These are phyloP conservation scores for Primulina eburnea DNA, from an alignment of 257 asterid genomes.

Conservation along the genomic window DNA sequence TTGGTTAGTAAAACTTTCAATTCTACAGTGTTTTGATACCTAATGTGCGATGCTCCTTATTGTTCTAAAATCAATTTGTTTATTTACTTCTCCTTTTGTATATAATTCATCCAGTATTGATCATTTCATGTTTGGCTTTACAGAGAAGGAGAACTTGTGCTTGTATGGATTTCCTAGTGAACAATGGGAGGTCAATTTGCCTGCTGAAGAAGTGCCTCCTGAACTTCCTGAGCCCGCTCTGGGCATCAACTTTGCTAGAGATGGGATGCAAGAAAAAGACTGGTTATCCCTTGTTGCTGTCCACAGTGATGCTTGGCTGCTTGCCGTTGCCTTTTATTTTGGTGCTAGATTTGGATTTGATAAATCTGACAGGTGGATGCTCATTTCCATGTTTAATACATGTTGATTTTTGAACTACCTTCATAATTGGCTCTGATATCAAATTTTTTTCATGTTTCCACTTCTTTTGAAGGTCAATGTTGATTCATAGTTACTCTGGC, in stretches of 20 bases:
- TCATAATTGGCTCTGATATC: not conserved
- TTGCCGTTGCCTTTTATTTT: conserved; percentile 52
- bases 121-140: conserved; percentile 17
- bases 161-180: conserved; percentile 56
- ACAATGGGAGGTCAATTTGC: conserved; percentile 65
- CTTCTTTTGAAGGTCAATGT: not conserved
- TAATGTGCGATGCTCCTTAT: not conserved
- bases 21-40: not conserved
- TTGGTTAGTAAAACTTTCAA: not conserved
- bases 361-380: conserved; percentile 47
- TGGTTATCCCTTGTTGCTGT: conserved; percentile 64
- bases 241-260: conserved; percentile 68
- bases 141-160: conserved; percentile 67
- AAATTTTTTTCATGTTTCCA: not conserved
- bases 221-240: conserved; percentile 72
- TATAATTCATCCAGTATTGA: conserved; percentile 18
- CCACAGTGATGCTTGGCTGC: conserved; percentile 70
- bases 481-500: not conserved
- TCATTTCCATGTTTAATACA: not conserved
- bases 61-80: not conserved
- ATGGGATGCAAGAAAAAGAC: conserved; percentile 62
- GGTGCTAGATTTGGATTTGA: conserved; percentile 65
- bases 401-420: not conserved
- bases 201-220: conserved; percentile 66
- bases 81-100: conserved; percentile 13